Evolutionary conservation across 2,329 filamentous ascomycete species (phyloP), one percentile per base, ranked within the genome.

Genomic region (Ophiosphaerella herpotricha): DNA sequence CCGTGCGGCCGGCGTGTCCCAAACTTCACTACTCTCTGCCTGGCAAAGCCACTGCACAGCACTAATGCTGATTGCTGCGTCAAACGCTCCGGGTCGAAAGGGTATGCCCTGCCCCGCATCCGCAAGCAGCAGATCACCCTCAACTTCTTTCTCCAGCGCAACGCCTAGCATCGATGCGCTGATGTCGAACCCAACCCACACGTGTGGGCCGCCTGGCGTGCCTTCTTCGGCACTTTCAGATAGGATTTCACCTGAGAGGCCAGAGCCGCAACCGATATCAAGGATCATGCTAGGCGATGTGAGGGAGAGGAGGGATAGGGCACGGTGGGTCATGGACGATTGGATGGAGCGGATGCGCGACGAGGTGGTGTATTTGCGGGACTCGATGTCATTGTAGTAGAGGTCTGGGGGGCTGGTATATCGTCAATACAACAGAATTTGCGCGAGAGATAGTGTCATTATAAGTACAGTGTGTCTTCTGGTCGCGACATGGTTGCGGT

Each of bases 21-120:
- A 89, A 0, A 94, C 92, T 42, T 95, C 91, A 68, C 85, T 90
- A 52, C 84, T 89, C 73, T 97, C 94, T 35, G 93, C 94, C 73
- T 96, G 97, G 74, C 94, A 99, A 26, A 99, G 81, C 94, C 94
- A 99, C 74, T 99, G 94, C n/a, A 99, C 89, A 0, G 94, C 94
- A 61, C 86, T 91, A 70, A 99, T 97, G 67, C 87, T 91, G 63
- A 99, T 91, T 18, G 94, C 94, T 0, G 93, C 94, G 71, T 99
- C 94, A 69, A 99, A 99, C 0, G 87, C 85, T 29, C 94, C 94
- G 0, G 94, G 85, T 13, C 94, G 86, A 72, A 99, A 99, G 0
- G 94, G 94, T 0, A 99, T 85, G 1, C 94, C 94, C 69, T 99
- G 94, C 0, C 94, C 94, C 43, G 97, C 96, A 67, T 99, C 94